Conservation (phyloP, 441 rosid species). For the Erodium chrysanthum region DNA sequence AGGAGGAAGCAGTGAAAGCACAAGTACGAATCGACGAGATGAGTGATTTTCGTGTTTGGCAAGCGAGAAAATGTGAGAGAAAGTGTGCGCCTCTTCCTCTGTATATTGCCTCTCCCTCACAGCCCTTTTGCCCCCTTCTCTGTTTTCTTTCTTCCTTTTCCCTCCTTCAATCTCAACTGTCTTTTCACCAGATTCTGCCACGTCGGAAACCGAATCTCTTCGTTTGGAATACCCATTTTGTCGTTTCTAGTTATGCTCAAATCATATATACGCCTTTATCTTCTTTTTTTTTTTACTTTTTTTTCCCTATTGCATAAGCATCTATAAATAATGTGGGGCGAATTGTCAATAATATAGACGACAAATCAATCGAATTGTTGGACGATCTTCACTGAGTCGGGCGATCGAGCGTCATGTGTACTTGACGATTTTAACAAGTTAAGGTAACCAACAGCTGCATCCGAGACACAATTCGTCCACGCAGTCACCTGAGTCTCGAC, state of each 20-base stretch:
- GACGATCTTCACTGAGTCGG: no score
- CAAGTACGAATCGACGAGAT: not conserved
- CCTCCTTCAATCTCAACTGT: not conserved
- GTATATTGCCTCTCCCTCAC: not conserved
- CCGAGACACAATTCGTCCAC: no score
- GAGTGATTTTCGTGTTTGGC: not conserved
- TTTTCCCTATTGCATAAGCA: no score
- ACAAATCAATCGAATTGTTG: no score
- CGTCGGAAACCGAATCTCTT: constrained; percentile 14
- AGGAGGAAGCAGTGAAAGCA: not conserved
- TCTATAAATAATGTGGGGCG: no score
- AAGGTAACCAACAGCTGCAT: no score
- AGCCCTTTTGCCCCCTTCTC: not conserved
- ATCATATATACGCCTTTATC: not conserved
- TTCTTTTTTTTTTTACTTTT: no score
- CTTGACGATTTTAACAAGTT: no score
- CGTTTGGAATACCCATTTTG: not conserved
- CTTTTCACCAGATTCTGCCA: not conserved
- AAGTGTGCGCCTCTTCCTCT: not conserved
- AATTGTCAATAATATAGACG: no score
- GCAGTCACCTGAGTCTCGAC: no score
- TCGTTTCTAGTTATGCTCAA: not conserved
- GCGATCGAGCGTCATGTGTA: no score
- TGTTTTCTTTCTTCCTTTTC: not conserved
- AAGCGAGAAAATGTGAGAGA: not conserved